Evolutionary conservation across 495 filamentous ascomycete species (phyloP).

Genomic region (Neurospora sp.): DNA sequence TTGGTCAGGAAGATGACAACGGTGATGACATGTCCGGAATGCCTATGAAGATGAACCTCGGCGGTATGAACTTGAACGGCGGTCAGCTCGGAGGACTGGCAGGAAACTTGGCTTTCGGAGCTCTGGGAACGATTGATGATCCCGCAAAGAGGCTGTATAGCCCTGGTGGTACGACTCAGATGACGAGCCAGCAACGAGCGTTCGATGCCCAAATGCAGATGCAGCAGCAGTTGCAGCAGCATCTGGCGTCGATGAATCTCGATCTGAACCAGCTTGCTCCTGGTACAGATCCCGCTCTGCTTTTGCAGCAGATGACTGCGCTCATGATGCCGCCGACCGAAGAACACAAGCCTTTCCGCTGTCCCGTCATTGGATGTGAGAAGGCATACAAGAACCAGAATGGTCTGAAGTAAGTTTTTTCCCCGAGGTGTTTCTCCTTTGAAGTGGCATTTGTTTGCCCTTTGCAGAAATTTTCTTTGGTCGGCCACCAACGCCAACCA

Average conservation of each 20-base stretch:
- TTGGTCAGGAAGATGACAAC: slow-evolving; percentile 40
- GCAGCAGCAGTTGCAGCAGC: slow-evolving; percentile 43
- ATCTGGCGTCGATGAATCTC: slow-evolving; percentile 53
- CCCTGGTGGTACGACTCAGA: slow-evolving; percentile 53
- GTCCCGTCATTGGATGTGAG: slow-evolving; percentile 95
- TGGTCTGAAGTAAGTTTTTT: slow-evolving; percentile 67
- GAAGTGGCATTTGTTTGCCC: neutral
- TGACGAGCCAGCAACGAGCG: slow-evolving; percentile 46
- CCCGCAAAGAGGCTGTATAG: slow-evolving; percentile 90
- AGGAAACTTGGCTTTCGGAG: slow-evolving; percentile 9
- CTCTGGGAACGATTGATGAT: slow-evolving; percentile 70
- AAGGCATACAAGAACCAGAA: slow-evolving; percentile 99
- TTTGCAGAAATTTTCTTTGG: neutral
- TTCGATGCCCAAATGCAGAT: slow-evolving; percentile 24
- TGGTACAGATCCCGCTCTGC: slow-evolving; percentile 62
- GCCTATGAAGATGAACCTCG: slow-evolving; percentile 49
- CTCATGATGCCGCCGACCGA: slow-evolving; percentile 46
- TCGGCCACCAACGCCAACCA: neutral
- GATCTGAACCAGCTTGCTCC: slow-evolving; percentile 60
- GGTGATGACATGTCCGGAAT: slow-evolving; percentile 45
- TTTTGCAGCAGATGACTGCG: slow-evolving; percentile 63
- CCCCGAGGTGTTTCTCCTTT: neutral
- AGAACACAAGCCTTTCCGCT: slow-evolving; percentile 93
- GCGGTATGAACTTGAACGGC: slow-evolving; percentile 37
- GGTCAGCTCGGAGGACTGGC: slow-evolving; percentile 30